These are phyloP conservation scores for Berberis vulgaris DNA, from an alignment of 164 flowering plant species.

Conservation along the genomic window DNA sequence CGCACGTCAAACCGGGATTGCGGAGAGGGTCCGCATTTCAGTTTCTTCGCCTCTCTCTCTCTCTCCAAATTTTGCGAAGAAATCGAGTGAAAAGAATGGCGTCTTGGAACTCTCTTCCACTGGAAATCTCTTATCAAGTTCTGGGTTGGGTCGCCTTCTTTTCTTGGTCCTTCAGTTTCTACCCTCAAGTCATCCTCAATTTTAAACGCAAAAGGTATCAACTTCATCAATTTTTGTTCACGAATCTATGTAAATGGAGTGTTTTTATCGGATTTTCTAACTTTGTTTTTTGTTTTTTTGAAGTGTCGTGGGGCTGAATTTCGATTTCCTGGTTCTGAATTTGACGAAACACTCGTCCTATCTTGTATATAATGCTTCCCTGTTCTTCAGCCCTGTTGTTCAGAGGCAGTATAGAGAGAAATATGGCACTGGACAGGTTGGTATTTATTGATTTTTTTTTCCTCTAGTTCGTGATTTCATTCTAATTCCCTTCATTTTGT, in stretches of 20 bases:
- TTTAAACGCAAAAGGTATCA: conserved; percentile 65
- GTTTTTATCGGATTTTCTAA: background rate
- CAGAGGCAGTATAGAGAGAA: conserved; percentile 67
- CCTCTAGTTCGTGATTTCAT: no score
- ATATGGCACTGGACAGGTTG: conserved; percentile 60
- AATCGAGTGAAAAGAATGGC: conserved; percentile 27
- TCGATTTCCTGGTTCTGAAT: conserved; percentile 75
- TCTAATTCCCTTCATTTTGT: no score
- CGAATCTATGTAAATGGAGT: background rate
- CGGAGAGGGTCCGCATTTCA: no score
- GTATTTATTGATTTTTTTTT: background rate
- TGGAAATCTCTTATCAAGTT: conserved; percentile 51
- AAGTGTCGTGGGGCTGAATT: conserved; percentile 90
- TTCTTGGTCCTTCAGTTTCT: conserved; percentile 85
- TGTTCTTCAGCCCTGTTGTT: conserved; percentile 73
- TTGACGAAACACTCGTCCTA: conserved; percentile 79
- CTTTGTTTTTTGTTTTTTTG: conserved; percentile 7
- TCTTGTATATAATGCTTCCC: conserved; percentile 70
- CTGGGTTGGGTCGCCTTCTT: conserved; percentile 83
- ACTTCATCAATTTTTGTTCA: background rate
- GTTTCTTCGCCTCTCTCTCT: no score
- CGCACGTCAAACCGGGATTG: no score
- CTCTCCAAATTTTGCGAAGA: background rate
- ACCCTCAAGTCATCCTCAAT: conserved; percentile 83
- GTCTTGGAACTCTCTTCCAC: conserved; percentile 62